Evolutionary conservation across 768 basidiomycete genomes (phyloP), one percentile per base, ranked within the genome.

Genomic region (Mycena haematopus): DNA sequence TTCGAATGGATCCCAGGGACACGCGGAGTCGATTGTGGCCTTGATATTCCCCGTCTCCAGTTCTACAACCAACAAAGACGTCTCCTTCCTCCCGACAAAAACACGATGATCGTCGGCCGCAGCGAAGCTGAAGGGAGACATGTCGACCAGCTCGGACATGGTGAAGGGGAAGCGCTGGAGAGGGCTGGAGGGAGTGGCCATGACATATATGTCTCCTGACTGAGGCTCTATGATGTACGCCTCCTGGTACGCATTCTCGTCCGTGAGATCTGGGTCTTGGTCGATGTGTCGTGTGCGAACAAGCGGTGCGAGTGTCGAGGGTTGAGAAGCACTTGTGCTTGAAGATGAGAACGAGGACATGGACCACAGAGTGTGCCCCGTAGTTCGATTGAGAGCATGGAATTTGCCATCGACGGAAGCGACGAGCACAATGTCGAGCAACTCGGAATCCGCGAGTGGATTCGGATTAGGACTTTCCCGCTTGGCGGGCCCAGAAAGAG

Each of bases 191-290:
- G 88, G 87, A 0, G 86, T 83, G 7, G 87, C 77, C 78, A 93
- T 88, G 62, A 97, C 87, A 74, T 92, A 99, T 67, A 99, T 92
- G 70, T 94, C 91, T 8, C 96, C 96, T 6, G 92, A 90, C 79
- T 95, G 92, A 0, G 96, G 96, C 71, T 98, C 96, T 55, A 98
- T 92, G 63, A 98, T 89, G 76, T 96, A 99, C 46, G 90, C 84
- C 73, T 94, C 93, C 68, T 86, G 84, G 27, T 78, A 74, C 0
- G 77, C 72, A 51, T 84, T 82, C 65, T 89, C 88, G 62, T 82
- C 82, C 13, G 75, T 80, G 47, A 82, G 68, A 66, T 90, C 87
- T 8, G 83, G 79, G 71, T 90, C 86, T 49, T 79, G 71, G 46
- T 86, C 77, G 13, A 82, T 73, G 68, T 92, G 91, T 47, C 82